Evolutionary conservation across 805 yeast species (phyloP).

Genomic region (Saccharomycopsis sp.): DNA sequence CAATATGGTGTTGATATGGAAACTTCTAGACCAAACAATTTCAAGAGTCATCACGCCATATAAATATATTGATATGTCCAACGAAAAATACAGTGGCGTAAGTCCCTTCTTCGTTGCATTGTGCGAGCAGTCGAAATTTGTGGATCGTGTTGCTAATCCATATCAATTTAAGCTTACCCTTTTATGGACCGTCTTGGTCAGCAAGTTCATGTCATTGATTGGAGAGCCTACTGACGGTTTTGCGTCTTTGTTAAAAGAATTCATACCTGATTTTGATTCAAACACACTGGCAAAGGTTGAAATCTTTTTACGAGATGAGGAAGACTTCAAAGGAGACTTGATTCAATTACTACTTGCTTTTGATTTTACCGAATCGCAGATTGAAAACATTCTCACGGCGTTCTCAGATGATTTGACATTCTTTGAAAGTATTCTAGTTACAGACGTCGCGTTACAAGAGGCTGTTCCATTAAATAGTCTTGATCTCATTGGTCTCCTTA

Average conservation of each 20-base stretch:
- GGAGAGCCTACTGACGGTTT: slow-evolving; percentile 47
- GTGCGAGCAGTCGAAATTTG: slow-evolving; percentile 64
- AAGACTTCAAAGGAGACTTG: neutral
- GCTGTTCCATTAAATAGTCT: slow-evolving; percentile 9
- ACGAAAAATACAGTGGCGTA: slow-evolving; percentile 26
- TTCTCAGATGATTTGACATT: neutral
- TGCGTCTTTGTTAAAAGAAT: slow-evolving; percentile 9
- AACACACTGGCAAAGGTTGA: neutral
- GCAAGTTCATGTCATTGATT: slow-evolving; percentile 40
- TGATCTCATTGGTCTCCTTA: slow-evolving; percentile 12
- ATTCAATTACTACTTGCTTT: neutral
- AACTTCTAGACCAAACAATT: slow-evolving; percentile 66
- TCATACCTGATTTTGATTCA: neutral
- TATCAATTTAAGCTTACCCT: slow-evolving; percentile 24
- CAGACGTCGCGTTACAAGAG: neutral
- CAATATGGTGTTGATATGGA: slow-evolving; percentile 41
- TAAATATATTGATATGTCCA: slow-evolving; percentile 65
- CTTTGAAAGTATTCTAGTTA: slow-evolving; percentile 8
- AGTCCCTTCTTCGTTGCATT: slow-evolving; percentile 55
- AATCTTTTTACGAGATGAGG: neutral
- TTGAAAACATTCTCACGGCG: neutral
- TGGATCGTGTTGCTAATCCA: slow-evolving; percentile 28
- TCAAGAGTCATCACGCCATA: slow-evolving; percentile 74
- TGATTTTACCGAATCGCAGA: neutral
- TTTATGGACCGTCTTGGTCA: slow-evolving; percentile 46